phyloP scores from a whole-genome alignment of 2,329 filamentous ascomycete genomes.

The Monosporascus sp. region DNA sequence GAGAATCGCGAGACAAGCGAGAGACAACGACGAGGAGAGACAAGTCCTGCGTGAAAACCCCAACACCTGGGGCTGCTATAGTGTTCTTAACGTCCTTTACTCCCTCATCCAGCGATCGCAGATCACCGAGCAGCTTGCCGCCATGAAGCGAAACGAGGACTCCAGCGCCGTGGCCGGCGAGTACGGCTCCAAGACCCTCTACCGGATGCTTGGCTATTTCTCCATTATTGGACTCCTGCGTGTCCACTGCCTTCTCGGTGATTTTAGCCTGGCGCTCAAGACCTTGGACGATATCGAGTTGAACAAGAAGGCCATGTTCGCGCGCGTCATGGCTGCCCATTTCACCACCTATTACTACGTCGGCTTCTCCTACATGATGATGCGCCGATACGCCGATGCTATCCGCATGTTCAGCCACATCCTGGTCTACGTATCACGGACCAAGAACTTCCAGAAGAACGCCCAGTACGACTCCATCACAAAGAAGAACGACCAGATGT shows the following conservation, averaged over 20 bases:
- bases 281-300: slow-evolving; percentile 99
- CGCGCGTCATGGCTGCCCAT: slow-evolving; percentile 97
- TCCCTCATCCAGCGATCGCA: slow-evolving; percentile 97
- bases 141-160: slow-evolving; percentile 92
- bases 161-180: slow-evolving; percentile 83
- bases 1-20: slow-evolving; percentile 73
- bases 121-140: slow-evolving; percentile 94
- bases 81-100: slow-evolving; percentile 97
- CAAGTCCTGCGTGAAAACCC: slow-evolving; percentile 90
- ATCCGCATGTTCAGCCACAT: slow-evolving; percentile 99
- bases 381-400: slow-evolving; percentile 97
- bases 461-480: slow-evolving; percentile 96
- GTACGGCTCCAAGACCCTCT: slow-evolving; percentile 89
- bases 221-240: slow-evolving; percentile 96
- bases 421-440: slow-evolving; percentile 94
- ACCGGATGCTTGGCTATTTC: slow-evolving; percentile 98
- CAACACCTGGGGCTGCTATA: slow-evolving; percentile 99
- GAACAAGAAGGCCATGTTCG: slow-evolving; percentile 99
- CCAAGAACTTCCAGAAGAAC: slow-evolving; percentile 99
- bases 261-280: slow-evolving; percentile 97
- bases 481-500: slow-evolving; percentile 99
- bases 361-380: slow-evolving; percentile 99
- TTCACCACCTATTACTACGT: slow-evolving; percentile 99
- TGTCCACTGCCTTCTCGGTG: slow-evolving; percentile 92
- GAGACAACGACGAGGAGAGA: slow-evolving; percentile 84